Conservation (phyloP, 1,139 yeast species). For the Suhomyces guaymorum region DNA sequence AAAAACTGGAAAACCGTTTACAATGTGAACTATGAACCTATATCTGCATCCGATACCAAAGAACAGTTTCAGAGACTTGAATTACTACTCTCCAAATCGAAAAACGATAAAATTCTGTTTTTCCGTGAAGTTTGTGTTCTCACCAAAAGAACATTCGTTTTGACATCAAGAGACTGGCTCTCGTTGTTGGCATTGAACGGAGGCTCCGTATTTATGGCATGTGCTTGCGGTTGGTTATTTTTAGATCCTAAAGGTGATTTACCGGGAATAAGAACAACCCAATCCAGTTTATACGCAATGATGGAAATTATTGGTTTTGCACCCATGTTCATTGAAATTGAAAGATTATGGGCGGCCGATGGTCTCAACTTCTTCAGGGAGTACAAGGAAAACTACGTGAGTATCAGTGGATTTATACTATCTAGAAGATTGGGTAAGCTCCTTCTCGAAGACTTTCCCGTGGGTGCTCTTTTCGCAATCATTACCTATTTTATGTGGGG, state of each 20-base stretch:
- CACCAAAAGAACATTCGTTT: conserved; percentile 21
- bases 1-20: conserved; percentile 17
- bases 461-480: conserved; percentile 20
- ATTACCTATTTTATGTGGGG: conserved; percentile 30
- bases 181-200: conserved; percentile 23
- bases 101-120: conserved; percentile 18
- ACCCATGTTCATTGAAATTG: conserved; percentile 26
- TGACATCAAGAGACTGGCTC: conserved; percentile 20
- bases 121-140: conserved; percentile 21
- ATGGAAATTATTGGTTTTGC: conserved; percentile 28
- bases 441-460: conserved; percentile 25
- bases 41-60: conserved; percentile 11
- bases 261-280: conserved; percentile 24
- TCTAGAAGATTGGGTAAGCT: conserved; percentile 25
- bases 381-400: conserved; percentile 24
- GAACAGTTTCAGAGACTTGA: conserved; percentile 13
- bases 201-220: conserved; percentile 21
- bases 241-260: conserved; percentile 20
- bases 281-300: conserved; percentile 23
- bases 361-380: conserved; percentile 25
- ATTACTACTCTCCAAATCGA: conserved; percentile 15
- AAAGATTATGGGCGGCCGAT: conserved; percentile 25
- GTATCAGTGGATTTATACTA: conserved; percentile 23
- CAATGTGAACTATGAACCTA: neutral
- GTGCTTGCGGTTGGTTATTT: conserved; percentile 26